phyloP scores from a whole-genome alignment of 2,329 filamentous ascomycete species.

The Ophiostoma pallidulum region DNA sequence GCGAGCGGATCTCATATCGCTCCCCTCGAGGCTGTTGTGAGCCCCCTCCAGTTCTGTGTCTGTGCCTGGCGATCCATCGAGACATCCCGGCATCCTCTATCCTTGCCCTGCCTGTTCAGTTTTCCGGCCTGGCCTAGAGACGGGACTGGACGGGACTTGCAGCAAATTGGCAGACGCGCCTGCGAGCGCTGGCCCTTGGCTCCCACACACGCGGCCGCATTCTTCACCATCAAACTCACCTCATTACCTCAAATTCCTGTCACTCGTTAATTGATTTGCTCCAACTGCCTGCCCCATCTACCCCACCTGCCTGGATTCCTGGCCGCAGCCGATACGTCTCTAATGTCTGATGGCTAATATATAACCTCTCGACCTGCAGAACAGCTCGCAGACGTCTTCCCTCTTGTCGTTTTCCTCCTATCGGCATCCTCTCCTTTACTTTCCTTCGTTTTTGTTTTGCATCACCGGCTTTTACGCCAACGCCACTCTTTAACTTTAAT shows the following conservation, averaged over 20 bases:
- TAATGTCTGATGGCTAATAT: constrained; percentile 15
- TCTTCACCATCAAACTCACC: neutral
- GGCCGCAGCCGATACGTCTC: neutral
- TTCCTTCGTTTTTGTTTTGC: constrained; percentile 25
- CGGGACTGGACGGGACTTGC: neutral
- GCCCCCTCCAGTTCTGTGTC: neutral
- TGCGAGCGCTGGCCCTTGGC: neutral
- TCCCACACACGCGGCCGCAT: constrained; percentile 6
- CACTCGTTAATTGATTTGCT: constrained; percentile 10
- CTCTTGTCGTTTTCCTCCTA: constrained; percentile 20
- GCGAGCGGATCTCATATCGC: constrained; percentile 5
- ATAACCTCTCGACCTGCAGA: constrained; percentile 26
- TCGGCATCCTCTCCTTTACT: constrained; percentile 15
- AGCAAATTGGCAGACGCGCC: constrained; percentile 10
- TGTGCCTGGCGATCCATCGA: constrained; percentile 8
- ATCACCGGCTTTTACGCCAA: constrained; percentile 40
- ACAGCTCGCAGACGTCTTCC: constrained; percentile 24
- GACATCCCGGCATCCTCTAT: neutral
- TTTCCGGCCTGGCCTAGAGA: neutral
- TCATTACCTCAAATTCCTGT: constrained; percentile 3
- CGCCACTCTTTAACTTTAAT: constrained; percentile 44
- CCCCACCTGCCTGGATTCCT: constrained; percentile 6
- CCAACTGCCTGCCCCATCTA: too few species aligned
- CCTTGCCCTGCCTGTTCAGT: neutral
- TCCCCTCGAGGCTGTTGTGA: neutral